phyloP scores from a whole-genome alignment of 2,329 filamentous ascomycete genomes.

The Fusarium praegraminearum region DNA sequence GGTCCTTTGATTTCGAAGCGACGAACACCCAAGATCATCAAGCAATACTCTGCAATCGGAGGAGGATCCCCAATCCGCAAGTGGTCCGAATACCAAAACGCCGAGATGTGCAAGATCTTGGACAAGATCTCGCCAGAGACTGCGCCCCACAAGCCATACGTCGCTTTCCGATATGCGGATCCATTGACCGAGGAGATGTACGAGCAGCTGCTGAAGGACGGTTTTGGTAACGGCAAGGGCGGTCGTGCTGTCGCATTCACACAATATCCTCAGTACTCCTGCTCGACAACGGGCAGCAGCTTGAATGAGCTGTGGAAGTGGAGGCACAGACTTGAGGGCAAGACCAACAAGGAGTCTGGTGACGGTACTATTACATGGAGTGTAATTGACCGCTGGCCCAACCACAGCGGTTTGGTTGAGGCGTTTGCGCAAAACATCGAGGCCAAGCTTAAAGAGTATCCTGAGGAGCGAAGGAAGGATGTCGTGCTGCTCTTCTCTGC shows the following conservation, averaged over 20 bases:
- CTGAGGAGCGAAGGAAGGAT: conserved; percentile 79
- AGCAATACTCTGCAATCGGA: conserved; percentile 95
- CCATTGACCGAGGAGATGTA: conserved; percentile 97
- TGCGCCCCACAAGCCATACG: conserved; percentile 96
- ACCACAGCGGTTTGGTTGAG: conserved; percentile 89
- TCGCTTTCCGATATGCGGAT: conserved; percentile 94
- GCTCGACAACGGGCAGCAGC: conserved; percentile 95
- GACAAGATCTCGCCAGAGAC: conserved; percentile 92
- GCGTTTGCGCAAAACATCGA: conserved; percentile 95
- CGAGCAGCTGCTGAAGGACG: conserved; percentile 81
- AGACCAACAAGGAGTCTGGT: conserved; percentile 64
- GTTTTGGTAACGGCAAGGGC: conserved; percentile 90
- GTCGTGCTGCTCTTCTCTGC: conserved; percentile 94
- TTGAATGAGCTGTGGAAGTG: conserved; percentile 99
- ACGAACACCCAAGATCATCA: conserved; percentile 94
- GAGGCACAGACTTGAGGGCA: conserved; percentile 88
- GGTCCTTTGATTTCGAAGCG: conserved; percentile 87
- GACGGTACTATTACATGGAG: conserved; percentile 90
- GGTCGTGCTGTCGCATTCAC: conserved; percentile 96
- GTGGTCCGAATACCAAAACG: conserved; percentile 95
- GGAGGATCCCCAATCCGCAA: conserved; percentile 98
- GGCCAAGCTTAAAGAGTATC: conserved; percentile 84
- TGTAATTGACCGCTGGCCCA: conserved; percentile 97
- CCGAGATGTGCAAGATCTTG: conserved; percentile 97
- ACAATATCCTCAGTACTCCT: conserved; percentile 98